A percentile compares a stretch with the other conserved stretches of the same genome.
phyloP scores from a whole-genome alignment of 768 basidiomycete species.

The Lactarius trivialis region DNA sequence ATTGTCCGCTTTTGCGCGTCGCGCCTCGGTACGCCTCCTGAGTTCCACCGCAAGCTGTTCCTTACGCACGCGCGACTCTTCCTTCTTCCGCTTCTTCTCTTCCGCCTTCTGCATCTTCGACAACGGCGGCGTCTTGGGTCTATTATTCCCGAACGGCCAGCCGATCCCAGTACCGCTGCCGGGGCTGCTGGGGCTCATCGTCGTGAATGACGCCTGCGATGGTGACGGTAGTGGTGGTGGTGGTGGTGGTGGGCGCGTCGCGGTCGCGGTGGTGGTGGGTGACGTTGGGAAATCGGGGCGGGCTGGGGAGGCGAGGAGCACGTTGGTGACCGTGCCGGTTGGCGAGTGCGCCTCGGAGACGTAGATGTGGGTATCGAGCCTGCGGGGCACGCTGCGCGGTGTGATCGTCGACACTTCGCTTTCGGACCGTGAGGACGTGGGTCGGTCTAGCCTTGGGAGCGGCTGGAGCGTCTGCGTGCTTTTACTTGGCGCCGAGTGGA shows the following conservation, averaged over 20 bases:
- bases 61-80: slow-evolving; percentile 34
- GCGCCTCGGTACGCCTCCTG: slow-evolving; percentile 34
- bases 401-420: background rate
- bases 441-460: background rate
- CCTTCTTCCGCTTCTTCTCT: slow-evolving; percentile 39
- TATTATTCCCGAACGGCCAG: slow-evolving; percentile 9
- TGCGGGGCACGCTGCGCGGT: background rate
- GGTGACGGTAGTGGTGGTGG: background rate
- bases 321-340: background rate
- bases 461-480: background rate
- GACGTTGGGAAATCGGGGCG: background rate
- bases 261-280: background rate
- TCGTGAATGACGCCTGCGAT: background rate
- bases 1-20: slow-evolving; percentile 20
- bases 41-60: slow-evolving; percentile 42
- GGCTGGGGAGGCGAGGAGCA: background rate
- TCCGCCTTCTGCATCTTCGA: slow-evolving; percentile 29
- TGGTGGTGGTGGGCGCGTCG: background rate
- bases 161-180: background rate
- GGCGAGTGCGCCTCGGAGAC: background rate
- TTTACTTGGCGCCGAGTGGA: background rate
- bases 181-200: too few species aligned
- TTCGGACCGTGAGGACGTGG: background rate
- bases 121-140: background rate
- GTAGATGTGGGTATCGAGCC: background rate